These are phyloP conservation scores for Ehretia macrophylla DNA, from an alignment of 257 asterid genomes.

Conservation along the genomic window DNA sequence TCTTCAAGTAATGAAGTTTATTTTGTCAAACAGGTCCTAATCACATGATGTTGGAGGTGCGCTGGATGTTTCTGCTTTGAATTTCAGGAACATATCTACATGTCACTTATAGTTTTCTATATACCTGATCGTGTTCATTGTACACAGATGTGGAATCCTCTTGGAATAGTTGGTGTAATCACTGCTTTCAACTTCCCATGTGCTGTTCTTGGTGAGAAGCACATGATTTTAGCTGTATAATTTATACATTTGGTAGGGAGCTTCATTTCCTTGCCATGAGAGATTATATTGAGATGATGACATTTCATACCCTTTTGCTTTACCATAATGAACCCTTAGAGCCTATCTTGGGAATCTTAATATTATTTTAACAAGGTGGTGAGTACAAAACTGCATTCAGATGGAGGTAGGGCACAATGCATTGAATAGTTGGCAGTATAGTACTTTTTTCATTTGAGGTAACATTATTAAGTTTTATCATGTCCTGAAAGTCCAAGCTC, in stretches of 20 bases:
- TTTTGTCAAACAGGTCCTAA: conserved; percentile 70
- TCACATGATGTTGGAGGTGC: conserved; percentile 98
- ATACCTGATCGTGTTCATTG: conserved; percentile 9
- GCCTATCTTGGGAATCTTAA: no score
- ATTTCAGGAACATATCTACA: background rate
- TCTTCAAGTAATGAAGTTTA: conserved; percentile 10
- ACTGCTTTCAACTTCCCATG: conserved; percentile 99
- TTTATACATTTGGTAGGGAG: background rate
- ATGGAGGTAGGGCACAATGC: no score
- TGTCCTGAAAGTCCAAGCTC: no score
- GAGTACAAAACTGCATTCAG: no score
- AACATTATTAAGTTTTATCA: no score
- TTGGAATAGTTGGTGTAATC: conserved; percentile 90
- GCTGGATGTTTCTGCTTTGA: conserved; percentile 22
- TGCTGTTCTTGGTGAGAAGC: conserved; percentile 89
- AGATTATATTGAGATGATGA: no score
- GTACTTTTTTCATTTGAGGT: no score
- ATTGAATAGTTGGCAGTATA: no score
- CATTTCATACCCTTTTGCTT: no score
- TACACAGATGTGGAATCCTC: conserved; percentile 96
- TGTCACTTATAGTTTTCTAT: background rate
- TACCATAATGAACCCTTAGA: no score
- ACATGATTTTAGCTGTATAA: background rate
- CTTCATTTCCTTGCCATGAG: background rate
- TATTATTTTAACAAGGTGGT: no score